phyloP scores from a whole-genome alignment of 768 basidiomycete genomes.

The Pisolithus microcarpus region DNA sequence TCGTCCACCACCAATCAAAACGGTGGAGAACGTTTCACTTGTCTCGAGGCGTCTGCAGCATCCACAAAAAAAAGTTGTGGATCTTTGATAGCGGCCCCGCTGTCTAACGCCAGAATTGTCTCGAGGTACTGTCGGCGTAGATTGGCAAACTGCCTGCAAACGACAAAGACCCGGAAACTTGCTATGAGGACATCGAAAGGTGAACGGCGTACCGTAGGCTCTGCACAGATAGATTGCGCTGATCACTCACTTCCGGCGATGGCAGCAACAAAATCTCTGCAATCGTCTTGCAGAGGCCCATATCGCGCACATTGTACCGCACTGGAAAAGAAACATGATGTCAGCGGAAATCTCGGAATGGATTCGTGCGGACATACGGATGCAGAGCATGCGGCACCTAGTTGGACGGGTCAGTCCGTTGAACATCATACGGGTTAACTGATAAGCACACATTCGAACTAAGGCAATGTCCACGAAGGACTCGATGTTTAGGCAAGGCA shows the following conservation, averaged over 20 bases:
- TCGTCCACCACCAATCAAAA: too few species aligned
- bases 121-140: neutral
- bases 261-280: too few species aligned
- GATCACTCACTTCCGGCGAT: neutral
- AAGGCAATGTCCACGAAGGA: neutral
- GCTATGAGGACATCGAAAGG: neutral
- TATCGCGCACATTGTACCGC: neutral
- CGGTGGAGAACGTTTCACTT: too few species aligned
- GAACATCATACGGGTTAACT: neutral
- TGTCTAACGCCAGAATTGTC: neutral
- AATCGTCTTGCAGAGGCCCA: neutral
- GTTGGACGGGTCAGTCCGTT: neutral
- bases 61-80: neutral
- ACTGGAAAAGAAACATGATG: neutral
- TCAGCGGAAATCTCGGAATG: neutral
- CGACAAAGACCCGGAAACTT: neutral
- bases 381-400: constrained; percentile 1
- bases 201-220: neutral
- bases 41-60: neutral
- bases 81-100: neutral
- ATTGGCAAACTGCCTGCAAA: neutral
- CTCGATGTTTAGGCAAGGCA: neutral
- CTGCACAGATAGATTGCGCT: too few species aligned
- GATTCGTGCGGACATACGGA: neutral
- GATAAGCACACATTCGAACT: neutral